Base-by-base conservation (phyloP, 768 basidiomycete genomes). In the Mycena olivaceomarginata region DNA sequence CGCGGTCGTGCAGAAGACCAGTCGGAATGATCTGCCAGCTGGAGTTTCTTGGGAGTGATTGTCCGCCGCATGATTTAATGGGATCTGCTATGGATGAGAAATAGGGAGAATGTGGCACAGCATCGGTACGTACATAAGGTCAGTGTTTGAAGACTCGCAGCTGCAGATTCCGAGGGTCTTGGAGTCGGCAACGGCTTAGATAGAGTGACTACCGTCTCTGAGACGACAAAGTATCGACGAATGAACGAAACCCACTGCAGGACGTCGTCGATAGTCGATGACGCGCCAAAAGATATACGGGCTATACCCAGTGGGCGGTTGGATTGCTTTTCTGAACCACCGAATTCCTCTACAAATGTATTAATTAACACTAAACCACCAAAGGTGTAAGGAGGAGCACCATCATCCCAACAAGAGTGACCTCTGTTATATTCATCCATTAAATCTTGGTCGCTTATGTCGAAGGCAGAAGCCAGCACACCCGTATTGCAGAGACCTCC, bases 211-310 rank as follows among this genome's bases (percentile, higher is more conserved):
- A 74, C 68, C 59, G 69, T 62, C 22, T 80, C 77, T 8, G 79
- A 80, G 57, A 80, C 71, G 43, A 80, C 76, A 67, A 80, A 80
- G 56, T 80, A 80, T 43, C 79, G 76, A 57, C 73, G 76, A 63
- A 80, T 62, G 71, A 80, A 80, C 13, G 72, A 74, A 39, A 80
- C 16, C 74, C 72, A 80, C 67, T 75, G 67, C 13, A 75, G 66
- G 48, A 80, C 70, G 60, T 80, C 79, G 31, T 77, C 76, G 56
- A 80, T 75, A 31, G 70, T 77, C 40, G 79, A 77, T n/a, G 76
- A 75, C 3, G 79, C 79, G 41, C 77, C 79, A 43, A 80, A 75
- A 25, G 79, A 80, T 57, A 80, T 78, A 15, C 79, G 73, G 20
- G 70, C 79, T 10, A 80, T 75, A 20, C 79, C 79, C 37, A 80